These are phyloP conservation scores for Hondaea fermentalgiana DNA, from an alignment of 108 stramenopile species.

Conservation along the genomic window DNA sequence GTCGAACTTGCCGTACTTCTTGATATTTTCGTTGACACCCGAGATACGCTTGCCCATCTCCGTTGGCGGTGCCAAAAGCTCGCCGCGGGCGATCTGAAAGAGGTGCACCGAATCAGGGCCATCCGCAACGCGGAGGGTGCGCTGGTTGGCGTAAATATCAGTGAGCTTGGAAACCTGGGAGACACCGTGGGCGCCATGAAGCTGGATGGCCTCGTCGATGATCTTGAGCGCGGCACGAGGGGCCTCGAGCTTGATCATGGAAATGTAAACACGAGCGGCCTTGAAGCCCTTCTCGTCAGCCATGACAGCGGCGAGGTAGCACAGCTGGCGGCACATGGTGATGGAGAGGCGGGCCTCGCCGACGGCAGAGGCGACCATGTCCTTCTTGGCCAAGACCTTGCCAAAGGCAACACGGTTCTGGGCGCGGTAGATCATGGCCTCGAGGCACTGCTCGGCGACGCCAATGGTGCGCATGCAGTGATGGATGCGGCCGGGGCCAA, in stretches of 20 bases:
- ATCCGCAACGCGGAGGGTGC: constrained; percentile 82
- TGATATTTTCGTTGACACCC: background rate
- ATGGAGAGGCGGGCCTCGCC: constrained; percentile 13
- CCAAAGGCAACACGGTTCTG: constrained; percentile 18
- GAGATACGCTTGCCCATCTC: background rate
- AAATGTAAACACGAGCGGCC: constrained; percentile 39
- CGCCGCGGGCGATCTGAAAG: background rate
- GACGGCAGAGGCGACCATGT: background rate
- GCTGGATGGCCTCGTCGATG: constrained; percentile 78
- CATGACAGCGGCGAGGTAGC: constrained; percentile 31
- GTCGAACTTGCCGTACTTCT: constrained; percentile 4
- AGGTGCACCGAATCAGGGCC: constrained; percentile 84
- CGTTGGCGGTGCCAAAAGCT: background rate
- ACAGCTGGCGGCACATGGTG: background rate
- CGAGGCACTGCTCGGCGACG: constrained; percentile 9
- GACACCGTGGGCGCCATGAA: constrained; percentile 80
- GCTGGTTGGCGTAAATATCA: constrained; percentile 62
- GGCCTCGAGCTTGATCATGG: constrained; percentile 27
- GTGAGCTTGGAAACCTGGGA: constrained; percentile 69
- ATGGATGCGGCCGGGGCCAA: constrained; percentile 30
- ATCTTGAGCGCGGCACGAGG: constrained; percentile 31
- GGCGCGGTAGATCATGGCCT: background rate
- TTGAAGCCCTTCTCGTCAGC: constrained; percentile 33
- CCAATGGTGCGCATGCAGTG: constrained; percentile 34
- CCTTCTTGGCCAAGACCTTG: constrained; percentile 15